A percentile compares a stretch with the other conserved stretches of the same genome.
Conservation (phyloP, 1,284 basidiomycete species). For the Tausonia pullulans region DNA sequence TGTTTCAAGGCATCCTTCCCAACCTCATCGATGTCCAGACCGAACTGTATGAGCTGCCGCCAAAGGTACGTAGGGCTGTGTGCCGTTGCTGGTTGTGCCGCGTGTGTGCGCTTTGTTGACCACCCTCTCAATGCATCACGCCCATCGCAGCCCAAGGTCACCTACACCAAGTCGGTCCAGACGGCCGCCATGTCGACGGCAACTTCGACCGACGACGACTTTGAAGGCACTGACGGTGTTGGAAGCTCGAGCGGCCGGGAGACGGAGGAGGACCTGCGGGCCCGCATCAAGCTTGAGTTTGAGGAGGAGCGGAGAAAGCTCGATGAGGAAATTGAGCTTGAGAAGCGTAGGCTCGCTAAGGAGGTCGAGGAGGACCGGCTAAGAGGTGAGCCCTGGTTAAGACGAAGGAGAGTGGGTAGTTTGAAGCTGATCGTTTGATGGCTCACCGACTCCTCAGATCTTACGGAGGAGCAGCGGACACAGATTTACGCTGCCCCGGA, state of each 20-base stretch:
- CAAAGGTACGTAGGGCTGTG: conserved; percentile 46
- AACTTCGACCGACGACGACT: conserved; percentile 37
- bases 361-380: conserved; percentile 68
- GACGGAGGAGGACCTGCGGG: conserved; percentile 61
- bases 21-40: conserved; percentile 75
- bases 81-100: not conserved
- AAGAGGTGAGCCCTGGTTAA: conserved; percentile 41
- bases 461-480: conserved; percentile 70
- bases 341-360: conserved; percentile 67
- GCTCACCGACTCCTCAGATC: conserved; percentile 40
- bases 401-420: not conserved
- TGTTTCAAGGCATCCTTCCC: conserved; percentile 44
- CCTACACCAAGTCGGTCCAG: conserved; percentile 90
- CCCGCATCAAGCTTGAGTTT: conserved; percentile 46
- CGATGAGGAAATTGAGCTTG: conserved; percentile 70
- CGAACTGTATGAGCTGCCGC: conserved; percentile 79
- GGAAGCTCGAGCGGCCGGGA: conserved; percentile 38
- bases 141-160: conserved; percentile 38
- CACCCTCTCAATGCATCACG: not conserved
- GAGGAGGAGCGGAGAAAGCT: conserved; percentile 48
- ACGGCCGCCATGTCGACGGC: conserved; percentile 40
- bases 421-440: conserved; percentile 9
- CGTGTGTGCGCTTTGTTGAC: no score
- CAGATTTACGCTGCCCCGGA: conserved; percentile 74
- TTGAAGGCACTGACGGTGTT: conserved; percentile 27